Percentiles rank a stretch among this genome's conserved stretches.
Conservation (phyloP, 805 yeast genomes). For the Ogataea paradorogensis region DNA sequence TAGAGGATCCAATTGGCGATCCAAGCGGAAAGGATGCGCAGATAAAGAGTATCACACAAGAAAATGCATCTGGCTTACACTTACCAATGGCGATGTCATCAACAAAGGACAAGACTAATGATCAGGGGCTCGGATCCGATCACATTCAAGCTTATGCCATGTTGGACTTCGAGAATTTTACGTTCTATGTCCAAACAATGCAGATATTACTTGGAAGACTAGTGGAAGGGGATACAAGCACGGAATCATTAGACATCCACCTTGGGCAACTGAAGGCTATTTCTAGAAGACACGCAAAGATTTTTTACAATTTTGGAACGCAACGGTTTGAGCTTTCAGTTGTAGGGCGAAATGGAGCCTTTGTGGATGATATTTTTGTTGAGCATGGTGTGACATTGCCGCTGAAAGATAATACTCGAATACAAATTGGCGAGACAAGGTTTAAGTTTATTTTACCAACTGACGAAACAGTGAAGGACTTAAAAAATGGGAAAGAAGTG, state of each 20-base stretch:
- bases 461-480: conserved; percentile 36
- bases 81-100: conserved; percentile 32
- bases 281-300: conserved; percentile 91
- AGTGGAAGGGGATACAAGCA: conserved; percentile 57
- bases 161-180: conserved; percentile 86
- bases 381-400: conserved; percentile 93
- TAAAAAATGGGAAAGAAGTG: conserved; percentile 23
- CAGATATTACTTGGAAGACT: conserved; percentile 92
- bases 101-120: conserved; percentile 26
- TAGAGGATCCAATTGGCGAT: conserved; percentile 1
- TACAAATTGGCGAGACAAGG: conserved; percentile 91
- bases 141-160: conserved; percentile 64
- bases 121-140: conserved; percentile 20
- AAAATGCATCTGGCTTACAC: conserved; percentile 15
- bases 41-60: conserved; percentile 9
- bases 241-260: conserved; percentile 82
- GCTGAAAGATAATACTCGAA: conserved; percentile 70
- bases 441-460: conserved; percentile 86
- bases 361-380: conserved; percentile 86
- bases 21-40: not conserved
- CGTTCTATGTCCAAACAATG: conserved; percentile 93
- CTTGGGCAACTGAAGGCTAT: conserved; percentile 90
- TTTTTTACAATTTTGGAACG: conserved; percentile 93
- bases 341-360: conserved; percentile 94
- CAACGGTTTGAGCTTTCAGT: conserved; percentile 91